Conservation (phyloP, 192 early-diverging fungal genomes). For the Linnemannia elongata region DNA sequence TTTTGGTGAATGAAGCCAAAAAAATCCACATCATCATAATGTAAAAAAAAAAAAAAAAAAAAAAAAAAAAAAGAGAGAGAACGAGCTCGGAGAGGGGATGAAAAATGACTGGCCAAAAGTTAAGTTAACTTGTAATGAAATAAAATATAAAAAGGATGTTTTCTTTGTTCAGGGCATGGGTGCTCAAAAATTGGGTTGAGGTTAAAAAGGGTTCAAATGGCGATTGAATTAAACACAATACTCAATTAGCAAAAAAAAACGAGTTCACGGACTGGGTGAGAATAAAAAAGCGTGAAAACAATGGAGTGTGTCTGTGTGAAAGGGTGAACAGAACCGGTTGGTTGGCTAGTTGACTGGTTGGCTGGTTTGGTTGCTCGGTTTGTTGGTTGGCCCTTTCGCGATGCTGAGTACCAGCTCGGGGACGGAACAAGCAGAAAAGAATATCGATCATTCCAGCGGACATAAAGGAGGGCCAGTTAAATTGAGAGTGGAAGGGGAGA, state of each 20-base stretch:
- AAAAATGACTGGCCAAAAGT: background rate
- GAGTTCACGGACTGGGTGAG: background rate
- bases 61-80: too few species aligned
- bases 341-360: background rate
- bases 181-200: background rate
- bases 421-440: too few species aligned
- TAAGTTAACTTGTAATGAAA: background rate
- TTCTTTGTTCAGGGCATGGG: background rate
- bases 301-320: background rate
- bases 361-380: background rate
- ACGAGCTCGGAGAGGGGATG: background rate
- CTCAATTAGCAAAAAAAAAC: background rate
- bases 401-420: background rate
- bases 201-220: background rate
- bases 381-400: background rate
- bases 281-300: background rate
- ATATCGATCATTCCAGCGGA: too few species aligned
- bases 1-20: background rate
- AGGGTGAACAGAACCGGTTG: background rate
- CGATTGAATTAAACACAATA: background rate
- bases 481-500: background rate
- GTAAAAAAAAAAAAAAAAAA: background rate
- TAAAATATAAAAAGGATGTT: background rate
- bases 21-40: background rate
- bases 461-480: background rate